These are phyloP conservation scores for Komagataea norvegica DNA, from an alignment of 1,139 yeast genomes.

Conservation along the genomic window DNA sequence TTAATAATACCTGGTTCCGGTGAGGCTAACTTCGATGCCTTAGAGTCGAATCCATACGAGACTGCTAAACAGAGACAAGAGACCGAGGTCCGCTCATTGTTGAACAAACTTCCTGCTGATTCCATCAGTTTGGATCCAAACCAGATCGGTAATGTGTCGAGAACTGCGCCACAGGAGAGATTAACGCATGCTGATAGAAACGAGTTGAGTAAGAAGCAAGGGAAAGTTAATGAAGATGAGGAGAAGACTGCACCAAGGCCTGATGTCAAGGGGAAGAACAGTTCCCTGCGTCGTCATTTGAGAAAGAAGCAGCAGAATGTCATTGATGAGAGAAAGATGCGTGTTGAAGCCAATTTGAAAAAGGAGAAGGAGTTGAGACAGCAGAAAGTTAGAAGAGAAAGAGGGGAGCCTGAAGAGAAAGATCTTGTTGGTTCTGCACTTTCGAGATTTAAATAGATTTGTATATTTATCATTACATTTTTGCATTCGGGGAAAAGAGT, in stretches of 20 bases:
- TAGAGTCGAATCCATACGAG: slow-evolving; percentile 91
- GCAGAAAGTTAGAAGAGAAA: slow-evolving; percentile 42
- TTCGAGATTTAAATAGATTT: slow-evolving; percentile 40
- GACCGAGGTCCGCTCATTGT: slow-evolving; percentile 76
- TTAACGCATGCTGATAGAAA: slow-evolving; percentile 57
- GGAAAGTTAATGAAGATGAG: slow-evolving; percentile 33
- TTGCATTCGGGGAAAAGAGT: too few species aligned
- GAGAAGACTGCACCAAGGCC: slow-evolving; percentile 49
- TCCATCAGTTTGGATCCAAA: slow-evolving; percentile 89
- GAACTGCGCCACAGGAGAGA: slow-evolving; percentile 58
- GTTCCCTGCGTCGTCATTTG: slow-evolving; percentile 73
- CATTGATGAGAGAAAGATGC: slow-evolving; percentile 78
- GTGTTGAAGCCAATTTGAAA: slow-evolving; percentile 72
- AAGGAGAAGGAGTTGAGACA: slow-evolving; percentile 72
- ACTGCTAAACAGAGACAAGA: slow-evolving; percentile 92
- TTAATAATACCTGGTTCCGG: slow-evolving; percentile 94
- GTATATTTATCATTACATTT: too few species aligned
- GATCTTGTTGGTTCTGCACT: slow-evolving; percentile 54
- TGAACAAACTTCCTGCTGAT: slow-evolving; percentile 89
- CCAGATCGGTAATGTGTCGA: slow-evolving; percentile 80
- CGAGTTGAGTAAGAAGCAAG: slow-evolving; percentile 35
- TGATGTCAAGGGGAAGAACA: slow-evolving; percentile 71
- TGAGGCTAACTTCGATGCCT: slow-evolving; percentile 95
- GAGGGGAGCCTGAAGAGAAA: slow-evolving; percentile 47
- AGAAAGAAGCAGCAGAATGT: slow-evolving; percentile 85